These are phyloP conservation scores for Lactifluus subvellereus DNA, from an alignment of 768 basidiomycete genomes.

Conservation along the genomic window DNA sequence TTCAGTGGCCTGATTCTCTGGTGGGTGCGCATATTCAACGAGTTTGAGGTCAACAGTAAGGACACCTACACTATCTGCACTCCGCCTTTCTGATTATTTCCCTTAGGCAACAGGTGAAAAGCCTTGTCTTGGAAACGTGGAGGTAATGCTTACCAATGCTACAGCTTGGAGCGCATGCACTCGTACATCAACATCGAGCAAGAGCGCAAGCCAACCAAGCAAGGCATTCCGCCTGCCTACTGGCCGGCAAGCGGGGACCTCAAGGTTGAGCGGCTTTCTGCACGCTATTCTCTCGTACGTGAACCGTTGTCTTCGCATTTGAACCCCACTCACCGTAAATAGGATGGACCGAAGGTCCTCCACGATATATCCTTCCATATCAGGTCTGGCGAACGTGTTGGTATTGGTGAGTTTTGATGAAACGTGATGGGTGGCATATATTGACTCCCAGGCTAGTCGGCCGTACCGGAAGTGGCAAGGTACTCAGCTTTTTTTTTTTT, in stretches of 20 bases:
- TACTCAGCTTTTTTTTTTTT: constrained; percentile 17
- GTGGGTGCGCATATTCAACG: constrained; percentile 42
- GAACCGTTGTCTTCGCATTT: constrained; percentile 37
- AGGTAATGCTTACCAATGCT: constrained; percentile 1
- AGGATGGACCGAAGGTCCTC: constrained; percentile 53
- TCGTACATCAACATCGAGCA: constrained; percentile 54
- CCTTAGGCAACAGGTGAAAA: constrained; percentile 30
- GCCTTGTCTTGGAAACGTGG: neutral
- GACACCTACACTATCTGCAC: neutral
- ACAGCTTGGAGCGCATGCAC: constrained; percentile 45
- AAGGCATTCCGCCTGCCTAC: constrained; percentile 52
- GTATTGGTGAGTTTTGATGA: constrained; percentile 38
- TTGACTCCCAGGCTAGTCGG: constrained; percentile 39
- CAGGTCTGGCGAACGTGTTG: constrained; percentile 52
- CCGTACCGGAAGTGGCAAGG: constrained; percentile 53
- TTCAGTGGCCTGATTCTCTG: constrained; percentile 53
- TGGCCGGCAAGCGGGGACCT: constrained; percentile 58
- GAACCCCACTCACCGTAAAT: neutral
- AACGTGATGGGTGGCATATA: neutral
- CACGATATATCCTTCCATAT: constrained; percentile 47
- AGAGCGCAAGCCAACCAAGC: constrained; percentile 39
- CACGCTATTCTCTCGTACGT: constrained; percentile 39
- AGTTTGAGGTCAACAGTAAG: constrained; percentile 42
- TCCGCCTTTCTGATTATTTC: neutral
- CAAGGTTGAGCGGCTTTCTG: constrained; percentile 46